Base-by-base conservation (phyloP, 345 rosid species). In the Garcia nutans region DNA sequence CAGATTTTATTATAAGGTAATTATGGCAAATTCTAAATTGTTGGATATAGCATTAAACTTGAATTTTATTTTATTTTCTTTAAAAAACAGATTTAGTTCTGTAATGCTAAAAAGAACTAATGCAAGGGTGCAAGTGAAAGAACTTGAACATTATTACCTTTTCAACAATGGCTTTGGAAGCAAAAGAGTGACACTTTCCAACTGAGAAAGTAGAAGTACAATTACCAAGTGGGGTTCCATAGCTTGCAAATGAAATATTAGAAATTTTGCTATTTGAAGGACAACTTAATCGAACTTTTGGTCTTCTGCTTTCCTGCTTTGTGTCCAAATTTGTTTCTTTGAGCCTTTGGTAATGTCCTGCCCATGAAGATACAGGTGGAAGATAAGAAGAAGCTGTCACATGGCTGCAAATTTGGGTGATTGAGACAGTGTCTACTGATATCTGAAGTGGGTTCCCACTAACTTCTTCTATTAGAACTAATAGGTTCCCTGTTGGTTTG, bases 391-490 rank as follows among this genome's bases (percentile, higher is more conserved):
- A 77, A 70, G 54, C 79, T 52, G 74, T 71, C 55, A 85, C 83
- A 54, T 79, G 81, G 54, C 76, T 74, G 37, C 85, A 85, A 13
- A 76, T 77, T 76, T 78, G 69, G 54, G 74, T 31, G 59, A 85
- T 68, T 52, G 85, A 77, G 57, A 82, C 65, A 44, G 78, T 77
- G 80, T 84, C 91, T 28, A 90, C 41, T 10, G 90, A 75, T 26
- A 90, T 84, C 55, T 80, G 68, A 1, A 83, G 84, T 33, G 92
- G 92, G 54, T 86, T 47, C 20, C 94, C 94, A 0, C 57, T 75
- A 72, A 86, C 81, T 78, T 90, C 94, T 80, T 90, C 92, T 10
- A 82, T 76, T 33, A 90, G 22, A 68, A 90, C 86, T 73, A 90
- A 59, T 41, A 73, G 70, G 84, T 90, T 90, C 45, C 78, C 77